These are phyloP conservation scores for Tillandsia leiboldiana DNA, from an alignment of 176 grass and related monocot genomes.

Conservation along the genomic window DNA sequence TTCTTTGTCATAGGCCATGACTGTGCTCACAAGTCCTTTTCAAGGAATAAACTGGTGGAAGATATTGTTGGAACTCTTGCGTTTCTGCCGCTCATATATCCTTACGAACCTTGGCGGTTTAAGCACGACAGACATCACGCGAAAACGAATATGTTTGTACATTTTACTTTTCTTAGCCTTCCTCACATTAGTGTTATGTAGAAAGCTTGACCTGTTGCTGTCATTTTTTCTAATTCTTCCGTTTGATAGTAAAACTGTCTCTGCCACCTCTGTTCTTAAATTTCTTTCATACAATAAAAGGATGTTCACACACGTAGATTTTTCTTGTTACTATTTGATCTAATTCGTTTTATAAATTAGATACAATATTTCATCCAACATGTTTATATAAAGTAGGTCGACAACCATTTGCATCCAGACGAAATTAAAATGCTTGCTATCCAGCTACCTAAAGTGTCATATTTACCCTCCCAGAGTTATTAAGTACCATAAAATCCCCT, in stretches of 20 bases:
- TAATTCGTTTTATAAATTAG: too few relatives aligned
- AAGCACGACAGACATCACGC: slow-evolving; percentile 94
- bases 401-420: too few relatives aligned
- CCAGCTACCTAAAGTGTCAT: too few relatives aligned
- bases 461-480: too few relatives aligned
- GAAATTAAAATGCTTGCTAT: too few relatives aligned
- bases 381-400: too few relatives aligned
- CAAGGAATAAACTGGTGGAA: slow-evolving; percentile 94
- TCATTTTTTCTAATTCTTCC: background rate
- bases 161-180: slow-evolving; percentile 17
- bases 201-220: slow-evolving; percentile 7
- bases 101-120: slow-evolving; percentile 97
- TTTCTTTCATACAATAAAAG: background rate
- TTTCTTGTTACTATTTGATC: slow-evolving; percentile 6
- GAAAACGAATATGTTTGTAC: slow-evolving; percentile 88
- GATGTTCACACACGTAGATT: background rate
- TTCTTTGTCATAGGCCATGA: slow-evolving; percentile 99
- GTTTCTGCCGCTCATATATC: slow-evolving; percentile 93
- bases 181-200: background rate
- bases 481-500: too few relatives aligned
- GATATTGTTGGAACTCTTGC: slow-evolving; percentile 88
- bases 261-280: background rate
- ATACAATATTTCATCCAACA: too few relatives aligned
- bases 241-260: background rate
- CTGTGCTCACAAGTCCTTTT: slow-evolving; percentile 95